Conservation (phyloP, 148 eudicot genomes). For the Diospyros lotus region DNA sequence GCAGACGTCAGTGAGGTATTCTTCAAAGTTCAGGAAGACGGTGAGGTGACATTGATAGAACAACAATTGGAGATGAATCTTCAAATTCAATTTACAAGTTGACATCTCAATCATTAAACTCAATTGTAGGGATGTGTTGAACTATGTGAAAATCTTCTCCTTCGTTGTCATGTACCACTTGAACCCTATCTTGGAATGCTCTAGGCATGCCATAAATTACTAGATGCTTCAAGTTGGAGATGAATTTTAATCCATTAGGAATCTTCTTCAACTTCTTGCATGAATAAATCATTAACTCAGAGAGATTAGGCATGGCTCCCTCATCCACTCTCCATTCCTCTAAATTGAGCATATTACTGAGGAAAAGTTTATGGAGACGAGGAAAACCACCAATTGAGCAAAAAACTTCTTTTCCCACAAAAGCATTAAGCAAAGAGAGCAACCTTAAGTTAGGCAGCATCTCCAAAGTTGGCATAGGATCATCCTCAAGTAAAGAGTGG, state of each 20-base stretch:
- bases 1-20: too few species aligned
- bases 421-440: conserved; percentile 1
- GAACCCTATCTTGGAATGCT: not conserved
- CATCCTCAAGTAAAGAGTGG: not conserved
- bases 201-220: not conserved
- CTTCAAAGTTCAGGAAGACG: too few species aligned
- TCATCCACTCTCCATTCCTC: conserved; percentile 19
- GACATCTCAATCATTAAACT: too few species aligned
- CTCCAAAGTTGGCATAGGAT: conserved; percentile 10
- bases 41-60: too few species aligned
- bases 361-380: conserved; percentile 13
- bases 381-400: conserved; percentile 22
- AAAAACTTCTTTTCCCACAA: not conserved
- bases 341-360: conserved; percentile 6
- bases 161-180: not conserved
- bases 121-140: not conserved
- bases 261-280: conserved; percentile 12
- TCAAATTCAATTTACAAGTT: too few species aligned
- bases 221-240: not conserved
- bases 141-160: conserved; percentile 4
- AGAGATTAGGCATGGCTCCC: conserved; percentile 23
- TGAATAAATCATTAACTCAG: not conserved
- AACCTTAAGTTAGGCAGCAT: conserved; percentile 8
- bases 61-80: too few species aligned
- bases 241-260: conserved; percentile 18